Conservation (phyloP, 2,329 filamentous ascomycete genomes). For the Monosporascus cannonballus region DNA sequence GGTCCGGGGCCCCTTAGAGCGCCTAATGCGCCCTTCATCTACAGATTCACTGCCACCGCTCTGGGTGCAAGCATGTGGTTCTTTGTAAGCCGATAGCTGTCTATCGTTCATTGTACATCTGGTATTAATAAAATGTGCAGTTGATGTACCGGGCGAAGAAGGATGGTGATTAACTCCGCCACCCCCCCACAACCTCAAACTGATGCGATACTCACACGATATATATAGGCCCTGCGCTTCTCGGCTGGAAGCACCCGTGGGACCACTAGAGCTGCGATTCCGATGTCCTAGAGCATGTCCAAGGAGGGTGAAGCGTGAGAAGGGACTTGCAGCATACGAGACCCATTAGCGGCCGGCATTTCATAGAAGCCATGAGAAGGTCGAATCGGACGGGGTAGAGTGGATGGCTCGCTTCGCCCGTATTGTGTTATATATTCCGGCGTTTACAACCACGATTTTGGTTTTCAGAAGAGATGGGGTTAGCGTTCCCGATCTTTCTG, state of each 20-base stretch:
- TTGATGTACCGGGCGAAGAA: slow-evolving; percentile 95
- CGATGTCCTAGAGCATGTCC: background rate
- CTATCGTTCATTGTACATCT: background rate
- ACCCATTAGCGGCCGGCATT: background rate
- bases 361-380: slow-evolving; percentile 7
- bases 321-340: slow-evolving; percentile 1
- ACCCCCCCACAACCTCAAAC: background rate
- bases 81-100: slow-evolving; percentile 58
- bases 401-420: background rate
- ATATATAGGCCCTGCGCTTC: slow-evolving; percentile 58
- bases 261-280: slow-evolving; percentile 61
- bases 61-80: slow-evolving; percentile 99
- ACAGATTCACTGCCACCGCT: slow-evolving; percentile 79
- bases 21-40: slow-evolving; percentile 54
- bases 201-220: slow-evolving; percentile 14
- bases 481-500: slow-evolving; percentile 63
- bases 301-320: slow-evolving; percentile 3
- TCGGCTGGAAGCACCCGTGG: slow-evolving; percentile 96
- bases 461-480: slow-evolving; percentile 60
- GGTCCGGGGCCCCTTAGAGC: slow-evolving; percentile 17
- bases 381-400: background rate
- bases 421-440: slow-evolving; percentile 6
- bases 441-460: slow-evolving; percentile 9
- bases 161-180: slow-evolving; percentile 59
- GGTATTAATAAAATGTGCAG: slow-evolving; percentile 39